Percentiles rank a stretch among this genome's conserved stretches.
Evolutionary conservation across 331 rosid genomes (phyloP).

Genomic region (Erythrophleum ivorense): DNA sequence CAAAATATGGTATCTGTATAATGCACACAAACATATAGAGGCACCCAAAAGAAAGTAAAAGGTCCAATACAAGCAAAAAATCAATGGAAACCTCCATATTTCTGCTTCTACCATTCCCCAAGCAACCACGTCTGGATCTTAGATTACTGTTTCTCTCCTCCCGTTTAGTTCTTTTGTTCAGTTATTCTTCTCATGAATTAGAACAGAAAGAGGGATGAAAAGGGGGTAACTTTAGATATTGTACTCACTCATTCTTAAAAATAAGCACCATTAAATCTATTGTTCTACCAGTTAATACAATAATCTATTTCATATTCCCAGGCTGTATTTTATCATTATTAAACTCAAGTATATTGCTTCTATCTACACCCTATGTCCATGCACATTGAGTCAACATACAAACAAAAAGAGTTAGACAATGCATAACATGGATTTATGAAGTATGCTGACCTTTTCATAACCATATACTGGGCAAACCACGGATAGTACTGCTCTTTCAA

Average conservation of each 20-base stretch:
- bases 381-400: conserved; percentile 15
- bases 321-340: conserved; percentile 10
- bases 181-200: not conserved
- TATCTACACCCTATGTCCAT: not conserved
- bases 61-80: not conserved
- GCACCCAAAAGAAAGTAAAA: not conserved
- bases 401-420: conserved; percentile 17
- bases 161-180: not conserved
- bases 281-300: not conserved
- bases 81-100: not conserved
- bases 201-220: not conserved
- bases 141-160: not conserved
- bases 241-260: not conserved
- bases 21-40: not conserved
- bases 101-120: conserved; percentile 8
- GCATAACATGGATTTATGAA: conserved; percentile 9
- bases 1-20: not conserved
- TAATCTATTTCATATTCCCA: conserved; percentile 19
- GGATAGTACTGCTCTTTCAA: conserved; percentile 86
- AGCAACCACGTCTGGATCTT: not conserved
- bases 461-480: conserved; percentile 99
- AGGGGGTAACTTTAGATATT: conserved; percentile 4
- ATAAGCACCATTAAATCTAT: not conserved
- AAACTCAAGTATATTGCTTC: not conserved
- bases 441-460: conserved; percentile 85